Percentiles rank a stretch among this genome's conserved stretches.
phyloP scores from a whole-genome alignment of 2,329 filamentous ascomycete species.

The Paraphoma chrysanthemicola region DNA sequence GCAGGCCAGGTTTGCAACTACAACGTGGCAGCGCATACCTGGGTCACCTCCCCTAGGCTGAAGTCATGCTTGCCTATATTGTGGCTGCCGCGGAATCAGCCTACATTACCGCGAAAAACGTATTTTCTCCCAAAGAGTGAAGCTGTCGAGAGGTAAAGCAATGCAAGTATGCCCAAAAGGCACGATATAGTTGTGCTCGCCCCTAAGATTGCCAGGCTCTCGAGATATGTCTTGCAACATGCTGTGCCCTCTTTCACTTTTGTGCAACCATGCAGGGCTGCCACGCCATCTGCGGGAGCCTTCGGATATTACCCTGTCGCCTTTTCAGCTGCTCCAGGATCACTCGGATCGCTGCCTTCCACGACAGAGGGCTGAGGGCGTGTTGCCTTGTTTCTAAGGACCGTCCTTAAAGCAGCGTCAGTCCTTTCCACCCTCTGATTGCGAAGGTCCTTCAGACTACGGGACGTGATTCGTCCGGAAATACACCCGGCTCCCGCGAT shows the following conservation, averaged over 20 bases:
- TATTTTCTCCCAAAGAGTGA: constrained; percentile 1
- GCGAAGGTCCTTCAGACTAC: not conserved
- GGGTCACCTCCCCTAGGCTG: not conserved
- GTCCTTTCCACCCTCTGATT: not conserved
- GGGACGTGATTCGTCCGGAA: not conserved
- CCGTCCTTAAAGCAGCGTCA: not conserved
- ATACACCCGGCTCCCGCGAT: not conserved
- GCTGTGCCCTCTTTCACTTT: not conserved
- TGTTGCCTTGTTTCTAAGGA: not conserved
- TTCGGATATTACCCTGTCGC: not conserved
- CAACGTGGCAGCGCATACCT: not conserved
- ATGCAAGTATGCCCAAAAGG: constrained; percentile 2
- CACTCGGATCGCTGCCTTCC: not conserved
- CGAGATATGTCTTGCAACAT: not conserved
- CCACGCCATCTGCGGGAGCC: not conserved
- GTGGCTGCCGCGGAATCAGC: not conserved
- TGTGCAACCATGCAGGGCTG: not conserved
- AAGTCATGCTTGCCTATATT: not conserved
- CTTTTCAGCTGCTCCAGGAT: not conserved
- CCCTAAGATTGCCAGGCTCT: not conserved
- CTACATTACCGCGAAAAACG: not conserved
- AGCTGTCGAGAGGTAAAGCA: not conserved
- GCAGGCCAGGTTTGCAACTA: not conserved
- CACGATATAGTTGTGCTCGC: not conserved
- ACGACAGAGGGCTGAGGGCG: not conserved